A percentile compares a stretch with the other conserved stretches of the same genome.
These are phyloP conservation scores for Fraxinus platypoda DNA, from an alignment of 305 asterid genomes.

Conservation along the genomic window DNA sequence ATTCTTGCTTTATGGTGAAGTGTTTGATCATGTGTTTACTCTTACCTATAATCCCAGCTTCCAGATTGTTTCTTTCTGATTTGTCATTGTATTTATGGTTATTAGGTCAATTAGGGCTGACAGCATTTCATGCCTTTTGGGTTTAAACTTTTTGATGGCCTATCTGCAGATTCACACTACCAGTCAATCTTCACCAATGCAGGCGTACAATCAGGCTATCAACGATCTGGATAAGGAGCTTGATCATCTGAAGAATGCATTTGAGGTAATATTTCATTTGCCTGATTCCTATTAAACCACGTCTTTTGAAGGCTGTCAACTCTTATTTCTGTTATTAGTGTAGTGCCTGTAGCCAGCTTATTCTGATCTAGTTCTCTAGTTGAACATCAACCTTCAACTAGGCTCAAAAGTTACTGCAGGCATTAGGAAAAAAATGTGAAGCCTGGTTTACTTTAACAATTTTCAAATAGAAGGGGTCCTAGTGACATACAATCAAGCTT, in stretches of 20 bases:
- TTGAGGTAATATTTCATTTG: conserved; percentile 51
- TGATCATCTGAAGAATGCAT: conserved; percentile 77
- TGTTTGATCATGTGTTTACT: neutral
- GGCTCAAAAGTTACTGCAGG: neutral
- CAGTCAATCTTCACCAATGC: conserved; percentile 98
- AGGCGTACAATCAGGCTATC: conserved; percentile 93
- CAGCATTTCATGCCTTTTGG: neutral
- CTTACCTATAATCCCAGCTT: neutral
- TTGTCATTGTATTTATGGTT: conserved; percentile 6
- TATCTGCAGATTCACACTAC: conserved; percentile 79
- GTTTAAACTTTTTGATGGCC: conserved; percentile 15
- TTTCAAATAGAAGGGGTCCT: neutral
- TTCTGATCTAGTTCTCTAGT: neutral
- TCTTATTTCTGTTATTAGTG: neutral
- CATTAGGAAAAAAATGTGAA: neutral
- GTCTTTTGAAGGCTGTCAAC: neutral
- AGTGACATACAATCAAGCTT: neutral
- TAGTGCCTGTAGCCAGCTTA: neutral
- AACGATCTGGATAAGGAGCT: conserved; percentile 91
- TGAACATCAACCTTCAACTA: neutral
- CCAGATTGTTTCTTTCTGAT: neutral
- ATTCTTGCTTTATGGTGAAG: neutral
- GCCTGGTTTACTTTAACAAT: neutral
- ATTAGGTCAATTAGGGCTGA: neutral
- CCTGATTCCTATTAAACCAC: neutral